Evolutionary conservation across 1,139 yeast species (phyloP).

Genomic region (Magnusiomyces suaveolens): DNA sequence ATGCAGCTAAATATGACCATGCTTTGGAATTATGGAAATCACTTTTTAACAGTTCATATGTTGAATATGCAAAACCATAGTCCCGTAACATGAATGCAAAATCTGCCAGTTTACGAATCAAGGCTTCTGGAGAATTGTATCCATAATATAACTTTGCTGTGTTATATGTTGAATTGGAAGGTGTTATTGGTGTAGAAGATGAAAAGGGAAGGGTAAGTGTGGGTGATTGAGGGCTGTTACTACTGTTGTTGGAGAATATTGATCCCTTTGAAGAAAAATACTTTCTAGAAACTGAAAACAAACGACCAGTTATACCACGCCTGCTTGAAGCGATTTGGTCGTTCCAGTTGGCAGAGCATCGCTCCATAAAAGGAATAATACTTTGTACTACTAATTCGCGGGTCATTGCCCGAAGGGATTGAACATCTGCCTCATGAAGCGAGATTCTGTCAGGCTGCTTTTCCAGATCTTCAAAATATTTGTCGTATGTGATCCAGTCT

Average conservation of each 20-base stretch:
- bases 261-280: constrained; percentile 35
- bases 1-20: constrained; percentile 73
- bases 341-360: constrained; percentile 65
- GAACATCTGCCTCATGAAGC: constrained; percentile 34
- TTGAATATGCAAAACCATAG: constrained; percentile 73
- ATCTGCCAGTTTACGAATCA: constrained; percentile 75
- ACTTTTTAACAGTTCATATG: constrained; percentile 72
- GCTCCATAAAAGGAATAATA: constrained; percentile 71
- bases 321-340: constrained; percentile 62
- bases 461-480: background rate
- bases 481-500: constrained; percentile 6
- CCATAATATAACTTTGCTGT: constrained; percentile 45
- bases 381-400: constrained; percentile 48
- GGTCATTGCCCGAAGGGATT: constrained; percentile 37
- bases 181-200: constrained; percentile 14
- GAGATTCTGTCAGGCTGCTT: background rate
- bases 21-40: constrained; percentile 75
- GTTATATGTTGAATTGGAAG: constrained; percentile 31
- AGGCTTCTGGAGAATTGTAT: constrained; percentile 60
- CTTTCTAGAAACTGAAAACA: constrained; percentile 58
- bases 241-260: constrained; percentile 21
- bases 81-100: constrained; percentile 86
- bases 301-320: constrained; percentile 61
- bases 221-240: constrained; percentile 19
- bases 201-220: constrained; percentile 30